These are phyloP conservation scores for Thermoascus crustaceus DNA, from an alignment of 2,329 filamentous ascomycete species.

Conservation along the genomic window DNA sequence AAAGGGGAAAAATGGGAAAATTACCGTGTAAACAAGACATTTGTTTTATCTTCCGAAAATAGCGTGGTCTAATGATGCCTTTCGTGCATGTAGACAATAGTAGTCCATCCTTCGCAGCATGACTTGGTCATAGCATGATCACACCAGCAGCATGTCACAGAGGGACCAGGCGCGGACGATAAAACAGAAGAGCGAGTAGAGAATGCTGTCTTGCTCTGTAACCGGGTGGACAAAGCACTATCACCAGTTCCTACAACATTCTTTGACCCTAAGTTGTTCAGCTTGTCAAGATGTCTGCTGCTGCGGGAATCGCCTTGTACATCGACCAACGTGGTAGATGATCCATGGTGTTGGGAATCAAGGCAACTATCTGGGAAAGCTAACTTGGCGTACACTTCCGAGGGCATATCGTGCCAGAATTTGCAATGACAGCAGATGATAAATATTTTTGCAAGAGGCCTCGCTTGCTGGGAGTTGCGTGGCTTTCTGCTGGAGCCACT, in stretches of 20 bases:
- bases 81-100: slow-evolving; percentile 59
- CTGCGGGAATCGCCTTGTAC: too few species aligned
- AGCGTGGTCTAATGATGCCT: slow-evolving; percentile 35
- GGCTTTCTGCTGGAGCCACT: slow-evolving; percentile 1
- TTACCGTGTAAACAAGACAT: too few species aligned
- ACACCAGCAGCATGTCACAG: slow-evolving; percentile 64
- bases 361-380: slow-evolving; percentile 20
- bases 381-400: slow-evolving; percentile 30
- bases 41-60: too few species aligned
- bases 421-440: slow-evolving; percentile 38
- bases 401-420: slow-evolving; percentile 37
- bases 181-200: slow-evolving; percentile 1
- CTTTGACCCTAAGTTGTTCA: too few species aligned
- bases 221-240: too few species aligned
- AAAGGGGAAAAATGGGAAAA: too few species aligned
- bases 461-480: slow-evolving; percentile 9
- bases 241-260: too few species aligned
- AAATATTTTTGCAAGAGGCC: slow-evolving; percentile 30
- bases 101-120: slow-evolving; percentile 62
- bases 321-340: too few species aligned
- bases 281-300: too few species aligned
- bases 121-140: slow-evolving; percentile 59
- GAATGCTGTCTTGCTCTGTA: slow-evolving; percentile 8
- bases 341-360: too few species aligned
- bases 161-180: slow-evolving; percentile 33